Percentiles rank a stretch among this genome's conserved stretches.
phyloP scores from a whole-genome alignment of 345 rosid species.

The Aurinia saxatilis region DNA sequence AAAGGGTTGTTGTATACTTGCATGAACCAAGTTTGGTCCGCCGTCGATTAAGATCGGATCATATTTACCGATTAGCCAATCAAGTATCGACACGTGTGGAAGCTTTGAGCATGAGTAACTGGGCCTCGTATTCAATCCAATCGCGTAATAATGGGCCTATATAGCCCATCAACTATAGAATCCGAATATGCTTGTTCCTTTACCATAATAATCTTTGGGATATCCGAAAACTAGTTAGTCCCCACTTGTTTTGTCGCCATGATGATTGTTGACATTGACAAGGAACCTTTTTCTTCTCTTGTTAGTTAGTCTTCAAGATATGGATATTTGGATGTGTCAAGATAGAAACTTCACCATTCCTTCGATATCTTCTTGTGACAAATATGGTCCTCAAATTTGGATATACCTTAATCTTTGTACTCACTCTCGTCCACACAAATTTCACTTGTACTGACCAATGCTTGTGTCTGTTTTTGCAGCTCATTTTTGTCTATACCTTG shows the following conservation, averaged over 20 bases:
- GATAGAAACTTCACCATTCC: slow-evolving; percentile 12
- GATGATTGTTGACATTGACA: background rate
- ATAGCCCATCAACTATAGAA: background rate
- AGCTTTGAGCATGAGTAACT: background rate
- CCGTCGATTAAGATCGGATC: background rate
- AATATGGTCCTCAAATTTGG: background rate
- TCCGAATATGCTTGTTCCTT: background rate
- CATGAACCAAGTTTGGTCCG: background rate
- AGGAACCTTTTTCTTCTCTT: background rate
- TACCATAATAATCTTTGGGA: background rate
- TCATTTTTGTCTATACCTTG: too few species aligned
- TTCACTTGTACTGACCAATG: background rate
- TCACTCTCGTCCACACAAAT: background rate
- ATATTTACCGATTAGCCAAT: too few species aligned
- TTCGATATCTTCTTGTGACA: background rate
- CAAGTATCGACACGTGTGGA: background rate
- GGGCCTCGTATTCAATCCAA: too few species aligned
- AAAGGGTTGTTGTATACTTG: background rate
- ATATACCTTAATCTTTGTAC: background rate
- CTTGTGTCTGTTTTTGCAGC: background rate
- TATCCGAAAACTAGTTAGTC: background rate
- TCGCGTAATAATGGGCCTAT: too few species aligned
- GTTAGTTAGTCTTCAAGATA: background rate
- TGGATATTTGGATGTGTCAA: slow-evolving; percentile 18
- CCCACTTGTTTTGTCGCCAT: background rate